phyloP scores from a whole-genome alignment of 805 yeast genomes.

The Nakazawaea sp. region DNA sequence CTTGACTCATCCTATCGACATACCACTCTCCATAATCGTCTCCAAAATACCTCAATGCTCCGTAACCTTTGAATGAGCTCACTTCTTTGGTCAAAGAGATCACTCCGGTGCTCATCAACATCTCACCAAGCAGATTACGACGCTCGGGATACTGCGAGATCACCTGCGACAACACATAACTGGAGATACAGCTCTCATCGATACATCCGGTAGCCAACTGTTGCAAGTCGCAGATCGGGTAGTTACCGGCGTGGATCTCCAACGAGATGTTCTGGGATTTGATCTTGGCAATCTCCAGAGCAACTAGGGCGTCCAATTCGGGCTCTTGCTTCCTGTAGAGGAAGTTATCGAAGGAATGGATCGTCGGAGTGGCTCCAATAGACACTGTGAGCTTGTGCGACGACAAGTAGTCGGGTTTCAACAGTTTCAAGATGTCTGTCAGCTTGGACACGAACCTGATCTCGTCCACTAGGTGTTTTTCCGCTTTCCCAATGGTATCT shows the following conservation, averaged over 20 bases:
- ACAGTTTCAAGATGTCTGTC: constrained; percentile 26
- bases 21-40: constrained; percentile 47
- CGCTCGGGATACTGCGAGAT: constrained; percentile 53
- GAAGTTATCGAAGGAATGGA: constrained; percentile 44
- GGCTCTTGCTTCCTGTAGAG: constrained; percentile 15
- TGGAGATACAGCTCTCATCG: constrained; percentile 35
- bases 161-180: constrained; percentile 51
- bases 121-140: constrained; percentile 46
- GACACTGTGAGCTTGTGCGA: constrained; percentile 39
- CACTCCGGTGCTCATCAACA: constrained; percentile 66
- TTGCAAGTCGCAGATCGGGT: constrained; percentile 66
- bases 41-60: constrained; percentile 32
- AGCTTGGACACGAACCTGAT: constrained; percentile 51
- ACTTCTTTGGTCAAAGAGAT: constrained; percentile 61
- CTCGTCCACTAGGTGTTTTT: constrained; percentile 44
- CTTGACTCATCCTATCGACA: constrained; percentile 67
- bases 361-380: constrained; percentile 81
- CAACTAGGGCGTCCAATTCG: constrained; percentile 15
- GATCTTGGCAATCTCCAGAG: constrained; percentile 14
- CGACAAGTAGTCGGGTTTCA: constrained; percentile 23
- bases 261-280: constrained; percentile 30
- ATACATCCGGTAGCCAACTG: constrained; percentile 68
- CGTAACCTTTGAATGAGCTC: constrained; percentile 56
- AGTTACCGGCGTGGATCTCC: constrained; percentile 81
- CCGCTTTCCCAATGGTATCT: constrained; percentile 37